phyloP scores from a whole-genome alignment of 2,329 filamentous ascomycete species.

The Colletotrichum falcatum region DNA sequence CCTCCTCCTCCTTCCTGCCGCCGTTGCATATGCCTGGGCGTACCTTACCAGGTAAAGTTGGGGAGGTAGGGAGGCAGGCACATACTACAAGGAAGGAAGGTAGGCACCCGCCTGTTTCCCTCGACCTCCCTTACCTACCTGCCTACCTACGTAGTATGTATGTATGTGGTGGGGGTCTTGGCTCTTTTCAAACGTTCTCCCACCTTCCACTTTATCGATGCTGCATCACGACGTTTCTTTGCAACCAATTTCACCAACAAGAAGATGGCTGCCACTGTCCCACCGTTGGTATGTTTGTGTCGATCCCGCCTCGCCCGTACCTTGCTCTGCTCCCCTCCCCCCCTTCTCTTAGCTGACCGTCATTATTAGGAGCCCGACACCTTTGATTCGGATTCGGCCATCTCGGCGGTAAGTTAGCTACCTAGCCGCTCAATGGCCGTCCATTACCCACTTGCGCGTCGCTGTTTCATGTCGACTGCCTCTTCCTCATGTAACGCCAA shows the following conservation, averaged over 20 bases:
- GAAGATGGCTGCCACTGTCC: slow-evolving; percentile 8
- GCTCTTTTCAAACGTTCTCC: not conserved
- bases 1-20: not conserved
- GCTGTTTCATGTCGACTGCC: slow-evolving; percentile 14
- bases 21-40: not conserved
- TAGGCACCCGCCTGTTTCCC: too few relatives aligned
- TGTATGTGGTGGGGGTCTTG: too few relatives aligned
- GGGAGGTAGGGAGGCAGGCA: too few relatives aligned
- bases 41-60: too few relatives aligned
- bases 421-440: not conserved
- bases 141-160: too few relatives aligned
- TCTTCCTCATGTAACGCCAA: not conserved
- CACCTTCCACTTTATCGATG: not conserved
- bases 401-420: slow-evolving; percentile 15
- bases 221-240: not conserved
- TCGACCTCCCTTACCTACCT: too few relatives aligned
- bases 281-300: not conserved
- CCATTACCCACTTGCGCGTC: slow-evolving; percentile 5
- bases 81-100: too few relatives aligned
- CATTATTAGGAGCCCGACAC: slow-evolving; percentile 17
- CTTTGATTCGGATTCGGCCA: slow-evolving; percentile 35
- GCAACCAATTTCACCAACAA: not conserved
- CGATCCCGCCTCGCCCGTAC: not conserved
- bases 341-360: not conserved
- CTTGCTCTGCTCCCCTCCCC: too few relatives aligned